Evolutionary conservation across 1,284 basidiomycete species (phyloP).

Genomic region (Puccinia novopanici): DNA sequence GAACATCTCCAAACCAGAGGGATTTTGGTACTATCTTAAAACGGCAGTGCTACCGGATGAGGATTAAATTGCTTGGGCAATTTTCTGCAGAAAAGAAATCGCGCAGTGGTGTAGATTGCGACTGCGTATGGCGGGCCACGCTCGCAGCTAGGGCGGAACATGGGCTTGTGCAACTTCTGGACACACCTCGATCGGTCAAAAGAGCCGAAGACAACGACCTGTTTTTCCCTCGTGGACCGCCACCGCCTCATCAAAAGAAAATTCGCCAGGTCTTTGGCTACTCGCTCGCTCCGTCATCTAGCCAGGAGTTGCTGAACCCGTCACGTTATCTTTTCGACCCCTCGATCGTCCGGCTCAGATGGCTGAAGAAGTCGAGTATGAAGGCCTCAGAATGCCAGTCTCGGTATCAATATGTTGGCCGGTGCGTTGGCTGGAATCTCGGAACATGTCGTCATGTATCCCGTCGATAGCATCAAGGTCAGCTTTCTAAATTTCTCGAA

Average conservation of each 20-base stretch:
- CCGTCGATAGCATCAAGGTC: slow-evolving; percentile 96
- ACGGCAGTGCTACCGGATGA: too few species aligned
- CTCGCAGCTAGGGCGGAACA: too few species aligned
- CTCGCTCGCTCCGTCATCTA: neutral
- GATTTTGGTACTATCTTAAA: too few species aligned
- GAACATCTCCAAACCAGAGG: too few species aligned
- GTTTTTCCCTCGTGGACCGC: neutral
- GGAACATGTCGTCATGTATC: slow-evolving; percentile 98
- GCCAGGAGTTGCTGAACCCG: neutral
- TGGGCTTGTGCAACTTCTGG: too few species aligned
- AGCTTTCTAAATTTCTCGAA: slow-evolving; percentile 54
- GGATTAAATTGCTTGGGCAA: too few species aligned
- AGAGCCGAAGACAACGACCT: neutral
- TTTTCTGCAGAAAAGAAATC: too few species aligned
- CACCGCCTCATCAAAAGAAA: neutral
- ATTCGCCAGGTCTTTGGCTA: neutral
- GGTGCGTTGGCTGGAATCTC: slow-evolving; percentile 97
- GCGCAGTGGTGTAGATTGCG: too few species aligned
- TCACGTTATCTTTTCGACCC: neutral
- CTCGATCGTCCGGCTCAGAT: slow-evolving; percentile 10
- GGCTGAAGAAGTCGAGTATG: slow-evolving; percentile 53
- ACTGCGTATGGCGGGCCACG: too few species aligned
- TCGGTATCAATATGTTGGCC: slow-evolving; percentile 87
- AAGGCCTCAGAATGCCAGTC: slow-evolving; percentile 52
- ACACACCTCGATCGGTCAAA: neutral